These are phyloP conservation scores for Boletus barrowsii DNA, from an alignment of 768 basidiomycete species.

Conservation along the genomic window DNA sequence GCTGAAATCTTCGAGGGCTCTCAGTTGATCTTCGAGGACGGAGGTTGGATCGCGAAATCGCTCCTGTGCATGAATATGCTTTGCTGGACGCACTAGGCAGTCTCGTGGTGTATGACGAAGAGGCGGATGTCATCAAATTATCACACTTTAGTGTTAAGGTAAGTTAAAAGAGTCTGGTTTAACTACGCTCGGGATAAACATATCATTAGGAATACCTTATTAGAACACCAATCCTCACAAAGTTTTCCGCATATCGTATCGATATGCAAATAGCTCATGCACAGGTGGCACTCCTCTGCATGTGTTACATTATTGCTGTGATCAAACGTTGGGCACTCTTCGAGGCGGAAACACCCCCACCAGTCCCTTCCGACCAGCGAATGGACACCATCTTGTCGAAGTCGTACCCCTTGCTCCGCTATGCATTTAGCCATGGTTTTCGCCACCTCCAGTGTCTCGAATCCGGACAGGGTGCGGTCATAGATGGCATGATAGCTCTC, in stretches of 20 bases:
- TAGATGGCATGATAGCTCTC: neutral
- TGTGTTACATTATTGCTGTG: neutral
- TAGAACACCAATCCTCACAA: neutral
- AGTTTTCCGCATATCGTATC: neutral
- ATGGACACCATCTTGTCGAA: no score
- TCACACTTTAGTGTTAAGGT: slow-evolving; percentile 22
- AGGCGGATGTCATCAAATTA: neutral
- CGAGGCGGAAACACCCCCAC: neutral
- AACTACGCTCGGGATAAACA: neutral
- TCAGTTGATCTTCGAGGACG: slow-evolving; percentile 8
- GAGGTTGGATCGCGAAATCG: neutral
- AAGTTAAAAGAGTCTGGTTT: neutral
- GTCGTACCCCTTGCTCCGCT: neutral
- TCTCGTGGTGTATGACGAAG: slow-evolving; percentile 9
- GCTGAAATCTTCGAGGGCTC: slow-evolving; percentile 10
- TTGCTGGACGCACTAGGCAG: slow-evolving; percentile 9
- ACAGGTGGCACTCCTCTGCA: neutral
- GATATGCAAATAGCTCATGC: neutral
- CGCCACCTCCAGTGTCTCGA: neutral
- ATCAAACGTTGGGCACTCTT: neutral
- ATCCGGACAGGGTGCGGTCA: neutral
- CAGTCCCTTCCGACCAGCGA: neutral
- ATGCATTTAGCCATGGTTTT: neutral
- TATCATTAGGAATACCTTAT: slow-evolving; percentile 10
- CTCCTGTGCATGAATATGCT: neutral